A percentile compares a stretch with the other conserved stretches of the same genome.
Evolutionary conservation across 2,329 filamentous ascomycete genomes (phyloP).

Genomic region (Cladorrhinum sp.): DNA sequence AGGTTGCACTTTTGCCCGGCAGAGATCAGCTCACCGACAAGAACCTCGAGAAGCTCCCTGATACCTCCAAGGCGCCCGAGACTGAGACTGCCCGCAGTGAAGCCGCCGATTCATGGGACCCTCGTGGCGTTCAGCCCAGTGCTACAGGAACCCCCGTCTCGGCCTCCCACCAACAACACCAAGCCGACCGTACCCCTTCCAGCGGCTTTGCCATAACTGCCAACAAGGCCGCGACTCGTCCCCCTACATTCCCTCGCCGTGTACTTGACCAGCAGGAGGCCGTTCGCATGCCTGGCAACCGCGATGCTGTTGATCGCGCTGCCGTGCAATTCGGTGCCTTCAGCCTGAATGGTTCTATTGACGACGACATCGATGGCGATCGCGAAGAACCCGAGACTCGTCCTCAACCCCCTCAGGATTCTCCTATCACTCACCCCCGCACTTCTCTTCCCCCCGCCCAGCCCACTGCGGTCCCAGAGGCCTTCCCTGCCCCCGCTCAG

Average conservation of each 20-base stretch:
- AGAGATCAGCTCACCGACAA: constrained; percentile 84
- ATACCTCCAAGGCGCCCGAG: constrained; percentile 71
- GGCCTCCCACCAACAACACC: constrained; percentile 60
- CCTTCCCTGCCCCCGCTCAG: constrained; percentile 50
- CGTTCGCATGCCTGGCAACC: constrained; percentile 96
- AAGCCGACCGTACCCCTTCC: constrained; percentile 54
- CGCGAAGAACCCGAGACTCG: constrained; percentile 94
- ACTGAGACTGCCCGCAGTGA: constrained; percentile 88
- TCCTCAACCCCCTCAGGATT: constrained; percentile 88
- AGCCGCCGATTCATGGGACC: constrained; percentile 79
- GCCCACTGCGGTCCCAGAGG: constrained; percentile 52
- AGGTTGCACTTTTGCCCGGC: constrained; percentile 61
- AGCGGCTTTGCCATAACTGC: constrained; percentile 79
- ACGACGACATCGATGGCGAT: constrained; percentile 89
- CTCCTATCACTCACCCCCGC: constrained; percentile 79
- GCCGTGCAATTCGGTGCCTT: constrained; percentile 96
- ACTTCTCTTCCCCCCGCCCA: constrained; percentile 78
- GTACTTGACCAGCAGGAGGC: constrained; percentile 94
- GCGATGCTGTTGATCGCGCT: constrained; percentile 79
- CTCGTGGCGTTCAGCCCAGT: constrained; percentile 56
- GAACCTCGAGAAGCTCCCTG: constrained; percentile 87
- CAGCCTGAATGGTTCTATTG: constrained; percentile 71
- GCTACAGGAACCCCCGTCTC: constrained; percentile 65
- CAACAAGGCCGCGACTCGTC: constrained; percentile 72
- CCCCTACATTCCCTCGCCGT: constrained; percentile 78